Base-by-base conservation (phyloP, 177 flowering plant species). In the Vitis hybrid region DNA sequence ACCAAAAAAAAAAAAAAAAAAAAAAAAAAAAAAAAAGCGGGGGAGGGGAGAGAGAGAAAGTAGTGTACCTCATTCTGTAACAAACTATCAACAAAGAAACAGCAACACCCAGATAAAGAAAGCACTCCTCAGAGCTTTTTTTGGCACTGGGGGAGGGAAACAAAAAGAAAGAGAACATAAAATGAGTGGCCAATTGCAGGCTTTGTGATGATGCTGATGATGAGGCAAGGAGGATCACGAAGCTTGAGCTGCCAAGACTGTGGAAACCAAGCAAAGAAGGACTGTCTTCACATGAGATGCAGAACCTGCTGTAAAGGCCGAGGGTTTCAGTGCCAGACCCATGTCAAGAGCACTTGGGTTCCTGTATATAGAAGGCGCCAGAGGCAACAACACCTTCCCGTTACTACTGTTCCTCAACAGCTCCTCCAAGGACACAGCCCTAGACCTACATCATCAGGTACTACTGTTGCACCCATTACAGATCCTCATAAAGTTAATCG, bases 211-310 rank as follows among this genome's bases (percentile, higher is more conserved):
- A 39, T 39, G 45, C 7, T 39, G 45, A 39, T 39, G 45, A 39
- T 39, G 45, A 39, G 65, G 11, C 62, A 26, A 54, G 60, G 50
- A 56, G 72, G 68, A 60, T 17, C 45, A 5, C 63, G 71, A 13
- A 56, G 61, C 11, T 15, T 39, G 32, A 80, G 83, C 13, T 85
- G 88, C 60, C 80, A 79, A 67, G 88, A 84, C 48, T 84, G 87
- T 70, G 87, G 87, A 13, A 84, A 84, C 77, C 83, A 85, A 74
- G 80, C 88, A 0, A 85, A 85, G 83, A 80, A 76, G 58, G 86
- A 78, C 30, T 81, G 87, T 66, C 65, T 13, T 1, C 72, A 80
- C 70, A 69, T 64, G 77, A 71, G 87, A 51, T 81, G 87, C 68
- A 77, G 85, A 34, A 80, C 83, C 68, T 81, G 87, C 51, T 84